Conservation (phyloP, 176 grass and related monocot genomes). For the Puccinellia tenuiflora region DNA sequence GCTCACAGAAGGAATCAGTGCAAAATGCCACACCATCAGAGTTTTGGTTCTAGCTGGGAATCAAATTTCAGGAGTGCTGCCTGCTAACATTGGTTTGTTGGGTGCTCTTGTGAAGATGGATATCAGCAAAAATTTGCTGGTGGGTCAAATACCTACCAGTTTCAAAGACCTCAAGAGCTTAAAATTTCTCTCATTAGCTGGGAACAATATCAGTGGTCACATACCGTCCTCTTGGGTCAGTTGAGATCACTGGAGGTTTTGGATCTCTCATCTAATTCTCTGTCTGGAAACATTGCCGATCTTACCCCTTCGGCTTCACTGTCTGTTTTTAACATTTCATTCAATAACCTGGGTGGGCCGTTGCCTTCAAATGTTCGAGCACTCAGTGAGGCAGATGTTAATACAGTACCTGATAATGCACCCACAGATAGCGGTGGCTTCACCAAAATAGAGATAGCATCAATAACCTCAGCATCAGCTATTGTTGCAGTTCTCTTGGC, state of each 20-base stretch:
- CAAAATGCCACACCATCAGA: slow-evolving; percentile 55
- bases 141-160: slow-evolving; percentile 60
- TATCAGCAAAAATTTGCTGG: slow-evolving; percentile 59
- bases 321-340: slow-evolving; percentile 71
- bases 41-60: slow-evolving; percentile 70
- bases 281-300: slow-evolving; percentile 51
- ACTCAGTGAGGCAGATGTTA: slow-evolving; percentile 23
- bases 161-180: slow-evolving; percentile 54
- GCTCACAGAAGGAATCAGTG: slow-evolving; percentile 37
- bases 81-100: slow-evolving; percentile 58
- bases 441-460: slow-evolving; percentile 94
- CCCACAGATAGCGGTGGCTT: slow-evolving; percentile 30
- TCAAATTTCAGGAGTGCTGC: slow-evolving; percentile 67
- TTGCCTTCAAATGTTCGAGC: slow-evolving; percentile 43
- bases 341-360: slow-evolving; percentile 66
- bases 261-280: slow-evolving; percentile 86
- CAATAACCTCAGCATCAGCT: slow-evolving; percentile 82
- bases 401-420: slow-evolving; percentile 31
- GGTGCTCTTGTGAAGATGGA: slow-evolving; percentile 55
- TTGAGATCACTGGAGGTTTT: slow-evolving; percentile 66
- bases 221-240: slow-evolving; percentile 50
- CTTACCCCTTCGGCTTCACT: slow-evolving; percentile 39
- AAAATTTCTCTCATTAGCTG: slow-evolving; percentile 67
- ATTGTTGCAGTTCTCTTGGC: slow-evolving; percentile 92
- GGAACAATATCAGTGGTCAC: slow-evolving; percentile 63